Evolutionary conservation across 2,329 filamentous ascomycete species (phyloP), one percentile per base, ranked within the genome.

Genomic region (Hypocrella siamensis): DNA sequence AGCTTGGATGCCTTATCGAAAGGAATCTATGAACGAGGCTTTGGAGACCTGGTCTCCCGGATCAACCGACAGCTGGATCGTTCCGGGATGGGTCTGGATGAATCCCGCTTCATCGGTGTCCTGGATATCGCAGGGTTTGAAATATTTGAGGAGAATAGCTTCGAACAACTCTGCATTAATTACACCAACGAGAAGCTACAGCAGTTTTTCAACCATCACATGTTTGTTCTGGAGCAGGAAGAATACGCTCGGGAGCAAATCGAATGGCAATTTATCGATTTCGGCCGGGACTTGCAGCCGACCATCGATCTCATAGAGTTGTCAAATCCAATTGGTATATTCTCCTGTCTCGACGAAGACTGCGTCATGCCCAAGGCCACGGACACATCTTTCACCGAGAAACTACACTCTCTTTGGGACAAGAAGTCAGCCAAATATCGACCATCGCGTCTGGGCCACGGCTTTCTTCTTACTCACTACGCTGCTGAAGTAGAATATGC

Each of bases 221-320:
- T 98, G 90, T 98, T 98, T 49, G 90, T 98, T 8, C 65, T 98
- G 6, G 90, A 98, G 52, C 90, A 98, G 48, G 90, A 98, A 53
- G 90, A 98, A 53, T 98, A 98, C 53, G 86, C 90, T 7, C 68
- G 88, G 30, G 90, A 98, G 51, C 83, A 94, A 54, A 98, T 98
- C 43, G 90, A 98, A 57, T 98, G 90, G 90, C 85, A 96, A 49
- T 98, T 98, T 52, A 98, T 98, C 49, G 90, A 98, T 54, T 98
- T 98, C 50, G 90, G 90, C 14, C 85, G 86, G 38, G 90, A 98
- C 48, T 65, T 98, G 17, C 92, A 98, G 52, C 90, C 90, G 0
- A 98, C 90, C 0, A 98, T 98, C 44, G 90, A 98, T 46, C 66
- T 98, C 28, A 98, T 98, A 40, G 90, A 98, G 55, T 56, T 98